Evolutionary conservation across 2,329 filamentous ascomycete genomes (phyloP), one percentile per base, ranked within the genome.

Genomic region (Endoconidiophora laricicola): DNA sequence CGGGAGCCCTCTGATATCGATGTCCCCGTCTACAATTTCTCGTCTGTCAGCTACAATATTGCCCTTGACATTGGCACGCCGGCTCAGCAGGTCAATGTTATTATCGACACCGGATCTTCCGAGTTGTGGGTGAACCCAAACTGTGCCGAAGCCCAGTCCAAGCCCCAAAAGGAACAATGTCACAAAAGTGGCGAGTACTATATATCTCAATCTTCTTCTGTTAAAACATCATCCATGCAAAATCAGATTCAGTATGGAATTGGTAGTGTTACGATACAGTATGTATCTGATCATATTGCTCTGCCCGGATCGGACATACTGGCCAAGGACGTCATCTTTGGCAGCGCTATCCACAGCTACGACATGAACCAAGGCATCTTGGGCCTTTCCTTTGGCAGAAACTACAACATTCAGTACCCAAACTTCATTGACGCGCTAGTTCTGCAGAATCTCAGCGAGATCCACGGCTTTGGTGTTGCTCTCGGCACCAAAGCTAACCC

Each of bases 111-210:
- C 0, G 65, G 65, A 14, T 67, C 66, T 3, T 58, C 60, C 6
- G 65, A 68, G 55, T 59, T 67, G 4, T 69, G 66, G 66, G 63
- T 69, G 37, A 66, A 68, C 50, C 66, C 66, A 5, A 57, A 61
- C 6, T 69, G 66, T 55, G 20, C 14, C 43, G 47, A 42, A 14
- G 54, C 54, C 42, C 50, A 54, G 26, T 53, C 53, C 9, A 23
- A 43, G 4, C 49, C 53, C 4, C 54, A 56, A 22, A 39, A 53
- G 18, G 39, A 45, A 12, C 53, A 55, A 38, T 56, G 54, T 38
- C 38, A 50, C 4, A 44, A 39, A 9, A 53, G 50, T 37, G 54
- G 53, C 12, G 43, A 48, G 16, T 56, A 53, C 42, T 49, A 57
- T 18, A 54, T 57, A 3, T 23, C 16, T 14, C 52, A 53, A 29